Evolutionary conservation across 768 basidiomycete genomes (phyloP), one percentile per base, ranked within the genome.

Genomic region (Pleurotus tuber-regium): DNA sequence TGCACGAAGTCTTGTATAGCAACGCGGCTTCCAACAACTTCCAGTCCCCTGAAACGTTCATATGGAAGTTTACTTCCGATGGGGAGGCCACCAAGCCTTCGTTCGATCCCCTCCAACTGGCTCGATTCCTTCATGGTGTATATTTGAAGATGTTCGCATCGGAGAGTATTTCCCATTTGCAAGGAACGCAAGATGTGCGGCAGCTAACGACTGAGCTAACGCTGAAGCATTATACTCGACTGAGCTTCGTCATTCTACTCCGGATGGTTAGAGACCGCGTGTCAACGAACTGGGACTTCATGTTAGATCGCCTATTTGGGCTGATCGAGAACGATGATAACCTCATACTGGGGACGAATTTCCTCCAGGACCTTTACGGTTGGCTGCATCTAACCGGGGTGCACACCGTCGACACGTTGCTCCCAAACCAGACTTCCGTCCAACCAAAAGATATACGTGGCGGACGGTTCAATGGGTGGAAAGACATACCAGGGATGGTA

Each of bases 321-420:
- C 58, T 70, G 11, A 56, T 70, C 8, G 46, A 48, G 7, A 21
- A 33, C 1, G 66, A 66, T 38, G 57, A 33, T 35, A 59, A 43
- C 0, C 57, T 70, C 6, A 7, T 66, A 0, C 54, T 65, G 36
- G 70, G 68, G 42, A 25, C 9, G 36, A 43, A 56, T 36, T 64
- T 71, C 51, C 69, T 71, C 52, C 78, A 82, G 51, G 80, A 83
- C 35, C 60, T 83, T 43, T 74, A 68, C 43, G 59, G 66, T 14
- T 70, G 77, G 14, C 61, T 80, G 3, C 68, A 79, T 53, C 65
- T 71, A 11, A 61, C 71, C 19, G 70, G 68, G 11, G 56, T 81
- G 0, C 59, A 70, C 51, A 69, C 70, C 3, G 63, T 64, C 38
- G 41, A 46, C n/a, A 48, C 30, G 8, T 23, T 30, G 14, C 16